phyloP scores from a whole-genome alignment of 192 early-diverging fungal species.

The Coemansia sp. region DNA sequence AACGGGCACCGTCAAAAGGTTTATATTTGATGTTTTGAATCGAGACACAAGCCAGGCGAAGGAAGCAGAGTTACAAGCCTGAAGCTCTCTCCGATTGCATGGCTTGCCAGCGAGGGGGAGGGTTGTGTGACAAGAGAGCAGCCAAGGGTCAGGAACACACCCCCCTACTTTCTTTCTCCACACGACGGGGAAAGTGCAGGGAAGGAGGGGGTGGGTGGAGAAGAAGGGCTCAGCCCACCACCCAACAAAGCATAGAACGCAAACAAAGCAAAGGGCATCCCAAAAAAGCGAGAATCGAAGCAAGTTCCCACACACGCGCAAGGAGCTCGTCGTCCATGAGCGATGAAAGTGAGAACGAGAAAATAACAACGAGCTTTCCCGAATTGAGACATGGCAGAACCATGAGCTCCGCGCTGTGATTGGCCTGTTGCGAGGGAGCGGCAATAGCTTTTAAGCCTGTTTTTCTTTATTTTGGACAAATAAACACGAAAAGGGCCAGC shows the following conservation, averaged over 20 bases:
- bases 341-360: neutral
- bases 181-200: neutral
- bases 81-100: neutral
- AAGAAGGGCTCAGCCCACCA: slow-evolving; percentile 7
- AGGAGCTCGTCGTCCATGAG: neutral
- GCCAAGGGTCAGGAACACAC: slow-evolving; percentile 1
- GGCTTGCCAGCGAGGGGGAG: neutral
- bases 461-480: neutral
- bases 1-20: slow-evolving; percentile 8
- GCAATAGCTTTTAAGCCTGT: neutral
- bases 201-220: neutral
- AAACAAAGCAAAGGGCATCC: neutral
- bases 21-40: slow-evolving; percentile 40
- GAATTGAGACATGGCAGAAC: neutral
- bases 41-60: neutral
- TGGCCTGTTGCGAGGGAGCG: neutral
- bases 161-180: slow-evolving; percentile 3
- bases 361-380: neutral
- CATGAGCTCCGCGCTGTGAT: slow-evolving; percentile 2
- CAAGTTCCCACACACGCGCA: slow-evolving; percentile 3
- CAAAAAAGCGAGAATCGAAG: neutral
- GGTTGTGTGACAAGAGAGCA: neutral
- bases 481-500: neutral
- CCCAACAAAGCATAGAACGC: neutral
- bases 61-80: slow-evolving; percentile 3